A percentile compares a stretch with the other conserved stretches of the same genome.
Conservation (phyloP, 371 early-diverging fungal genomes). For the Paraphysoderma sedebokerense region DNA sequence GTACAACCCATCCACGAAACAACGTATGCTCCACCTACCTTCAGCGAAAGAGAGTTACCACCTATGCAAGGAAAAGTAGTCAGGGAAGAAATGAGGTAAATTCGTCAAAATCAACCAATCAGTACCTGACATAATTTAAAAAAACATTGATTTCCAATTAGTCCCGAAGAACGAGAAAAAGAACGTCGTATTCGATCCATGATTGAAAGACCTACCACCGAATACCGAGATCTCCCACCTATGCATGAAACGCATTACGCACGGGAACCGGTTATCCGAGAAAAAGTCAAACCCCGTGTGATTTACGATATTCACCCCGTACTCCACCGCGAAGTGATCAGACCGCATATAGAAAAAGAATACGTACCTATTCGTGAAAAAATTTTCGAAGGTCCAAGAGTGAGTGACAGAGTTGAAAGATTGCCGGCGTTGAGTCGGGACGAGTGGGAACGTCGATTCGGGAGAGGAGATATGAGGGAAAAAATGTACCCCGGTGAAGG, state of each 20-base stretch:
- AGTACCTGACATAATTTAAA: not conserved
- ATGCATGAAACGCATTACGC: not conserved
- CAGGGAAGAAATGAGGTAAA: not conserved
- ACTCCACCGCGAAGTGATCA: not conserved
- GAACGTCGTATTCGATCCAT: not conserved
- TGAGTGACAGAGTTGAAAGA: not conserved
- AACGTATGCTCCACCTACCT: not conserved
- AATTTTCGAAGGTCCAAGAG: not conserved
- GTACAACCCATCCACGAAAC: not conserved
- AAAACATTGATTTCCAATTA: not conserved
- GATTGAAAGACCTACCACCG: not conserved
- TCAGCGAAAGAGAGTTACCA: not conserved
- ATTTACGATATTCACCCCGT: not conserved
- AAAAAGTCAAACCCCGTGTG: not conserved
- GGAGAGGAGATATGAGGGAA: no score
- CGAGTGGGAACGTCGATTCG: constrained; percentile 1
- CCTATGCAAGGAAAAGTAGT: not conserved
- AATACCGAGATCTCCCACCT: not conserved
- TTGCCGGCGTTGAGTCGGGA: not conserved
- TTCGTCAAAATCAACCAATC: not conserved
- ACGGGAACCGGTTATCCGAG: not conserved
- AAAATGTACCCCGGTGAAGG: no score
- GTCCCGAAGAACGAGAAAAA: not conserved
- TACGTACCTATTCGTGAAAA: not conserved
- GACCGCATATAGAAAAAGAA: not conserved